phyloP scores from a whole-genome alignment of 306 rosid species.

The Lathyrus sativus region DNA sequence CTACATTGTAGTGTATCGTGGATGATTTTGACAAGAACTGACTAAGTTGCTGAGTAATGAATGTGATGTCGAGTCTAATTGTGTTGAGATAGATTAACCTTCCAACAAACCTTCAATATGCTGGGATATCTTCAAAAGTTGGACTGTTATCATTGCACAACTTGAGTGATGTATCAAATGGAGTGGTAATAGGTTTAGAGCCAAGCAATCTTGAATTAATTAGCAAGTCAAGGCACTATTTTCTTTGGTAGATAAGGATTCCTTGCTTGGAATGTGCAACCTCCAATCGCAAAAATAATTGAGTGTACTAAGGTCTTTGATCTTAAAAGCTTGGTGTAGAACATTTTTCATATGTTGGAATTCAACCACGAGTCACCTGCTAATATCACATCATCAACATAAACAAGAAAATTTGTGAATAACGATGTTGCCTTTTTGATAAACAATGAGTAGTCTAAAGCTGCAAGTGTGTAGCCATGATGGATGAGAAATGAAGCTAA shows the following conservation, averaged over 20 bases:
- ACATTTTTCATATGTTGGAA: background rate
- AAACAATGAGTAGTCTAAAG: background rate
- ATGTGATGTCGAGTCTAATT: too few relatives aligned
- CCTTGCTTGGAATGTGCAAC: background rate
- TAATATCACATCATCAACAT: background rate
- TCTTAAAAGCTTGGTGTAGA: background rate
- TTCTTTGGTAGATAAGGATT: too few relatives aligned
- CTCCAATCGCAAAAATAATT: background rate
- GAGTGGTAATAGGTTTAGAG: background rate
- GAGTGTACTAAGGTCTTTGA: background rate
- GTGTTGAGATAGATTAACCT: background rate
- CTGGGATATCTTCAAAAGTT: too few relatives aligned
- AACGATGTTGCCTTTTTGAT: background rate
- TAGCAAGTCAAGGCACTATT: too few relatives aligned
- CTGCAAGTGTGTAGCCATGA: background rate
- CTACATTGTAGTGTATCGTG: too few relatives aligned
- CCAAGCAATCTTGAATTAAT: background rate
- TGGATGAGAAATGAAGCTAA: background rate
- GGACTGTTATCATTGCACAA: background rate
- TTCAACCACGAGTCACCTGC: background rate
- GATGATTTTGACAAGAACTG: too few relatives aligned
- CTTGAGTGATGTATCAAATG: background rate
- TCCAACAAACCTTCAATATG: background rate
- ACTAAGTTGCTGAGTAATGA: too few relatives aligned
- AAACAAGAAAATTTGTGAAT: background rate